These are phyloP conservation scores for Vachellia collinsii DNA, from an alignment of 306 rosid genomes.

Conservation along the genomic window DNA sequence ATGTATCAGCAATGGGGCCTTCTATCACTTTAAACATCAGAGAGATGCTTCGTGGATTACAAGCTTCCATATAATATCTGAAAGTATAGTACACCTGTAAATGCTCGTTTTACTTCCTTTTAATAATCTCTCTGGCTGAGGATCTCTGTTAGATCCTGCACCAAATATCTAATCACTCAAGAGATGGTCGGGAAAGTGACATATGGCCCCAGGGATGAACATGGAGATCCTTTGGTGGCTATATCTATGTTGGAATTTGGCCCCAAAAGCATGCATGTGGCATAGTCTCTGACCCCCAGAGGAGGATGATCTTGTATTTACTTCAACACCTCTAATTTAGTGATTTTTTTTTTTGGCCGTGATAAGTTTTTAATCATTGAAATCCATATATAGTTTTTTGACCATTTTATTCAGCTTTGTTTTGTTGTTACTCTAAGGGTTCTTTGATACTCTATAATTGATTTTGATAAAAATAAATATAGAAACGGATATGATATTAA, in stretches of 20 bases:
- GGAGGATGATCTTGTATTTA: constrained; percentile 15
- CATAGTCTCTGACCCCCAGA: constrained; percentile 44
- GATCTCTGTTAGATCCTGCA: constrained; percentile 46
- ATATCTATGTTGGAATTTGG: constrained; percentile 32
- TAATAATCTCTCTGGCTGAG: constrained; percentile 42
- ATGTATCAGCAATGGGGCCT: constrained; percentile 92
- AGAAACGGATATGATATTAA: too few species aligned
- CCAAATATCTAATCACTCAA: constrained; percentile 35
- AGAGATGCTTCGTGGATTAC: constrained; percentile 85
- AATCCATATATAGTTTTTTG: not conserved
- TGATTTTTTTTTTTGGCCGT: not conserved
- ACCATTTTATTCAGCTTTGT: not conserved
- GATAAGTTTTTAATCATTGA: not conserved
- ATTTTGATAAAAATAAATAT: too few species aligned
- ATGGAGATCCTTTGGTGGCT: constrained; percentile 30
- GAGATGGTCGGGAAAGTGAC: constrained; percentile 49
- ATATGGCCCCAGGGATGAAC: constrained; percentile 36
- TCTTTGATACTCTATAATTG: too few species aligned
- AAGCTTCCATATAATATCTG: constrained; percentile 57
- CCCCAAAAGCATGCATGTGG: constrained; percentile 39
- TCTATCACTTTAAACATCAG: constrained; percentile 77
- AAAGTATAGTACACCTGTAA: constrained; percentile 50
- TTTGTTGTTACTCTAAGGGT: not conserved
- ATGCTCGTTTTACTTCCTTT: constrained; percentile 44
- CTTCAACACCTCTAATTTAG: not conserved